phyloP scores from a whole-genome alignment of 108 stramenopile species.

The Fistulifera solaris region DNA sequence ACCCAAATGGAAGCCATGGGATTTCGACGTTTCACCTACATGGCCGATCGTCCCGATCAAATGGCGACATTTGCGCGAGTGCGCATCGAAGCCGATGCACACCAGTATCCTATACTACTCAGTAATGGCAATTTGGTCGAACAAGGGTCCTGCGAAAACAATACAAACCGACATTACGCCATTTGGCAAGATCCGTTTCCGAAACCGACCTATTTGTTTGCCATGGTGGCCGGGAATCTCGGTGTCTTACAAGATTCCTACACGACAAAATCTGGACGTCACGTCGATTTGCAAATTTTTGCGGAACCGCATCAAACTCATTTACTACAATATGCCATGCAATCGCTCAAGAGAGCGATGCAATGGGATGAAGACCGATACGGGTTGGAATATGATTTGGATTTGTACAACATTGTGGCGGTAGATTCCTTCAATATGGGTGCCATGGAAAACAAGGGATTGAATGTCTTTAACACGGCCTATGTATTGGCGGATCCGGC shows the following conservation, averaged over 20 bases:
- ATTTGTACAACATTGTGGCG: constrained; percentile 92
- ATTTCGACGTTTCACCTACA: constrained; percentile 88
- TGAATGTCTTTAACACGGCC: constrained; percentile 96
- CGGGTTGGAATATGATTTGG: constrained; percentile 93
- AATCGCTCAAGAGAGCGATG: constrained; percentile 78
- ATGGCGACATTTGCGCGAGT: constrained; percentile 82
- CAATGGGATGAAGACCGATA: constrained; percentile 95
- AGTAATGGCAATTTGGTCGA: constrained; percentile 90
- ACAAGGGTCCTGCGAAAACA: constrained; percentile 25
- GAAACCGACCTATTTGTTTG: constrained; percentile 94
- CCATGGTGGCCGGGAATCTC: constrained; percentile 86
- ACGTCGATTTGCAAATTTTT: constrained; percentile 75
- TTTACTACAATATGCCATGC: constrained; percentile 86
- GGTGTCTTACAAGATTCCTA: constrained; percentile 69
- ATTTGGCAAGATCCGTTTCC: constrained; percentile 92
- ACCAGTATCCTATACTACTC: constrained; percentile 76
- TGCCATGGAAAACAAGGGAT: constrained; percentile 96
- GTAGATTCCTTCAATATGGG: constrained; percentile 87
- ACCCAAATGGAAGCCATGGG: constrained; percentile 77
- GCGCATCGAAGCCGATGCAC: constrained; percentile 71
- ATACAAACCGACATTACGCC: constrained; percentile 62
- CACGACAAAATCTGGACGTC: constrained; percentile 61
- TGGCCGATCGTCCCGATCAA: constrained; percentile 92
- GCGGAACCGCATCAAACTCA: constrained; percentile 78
- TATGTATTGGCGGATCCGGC: constrained; percentile 86